Percentiles rank a stretch among this genome's conserved stretches.
Conservation (phyloP, 2,329 filamentous ascomycete species). For the Trichophyton schoenleinii region DNA sequence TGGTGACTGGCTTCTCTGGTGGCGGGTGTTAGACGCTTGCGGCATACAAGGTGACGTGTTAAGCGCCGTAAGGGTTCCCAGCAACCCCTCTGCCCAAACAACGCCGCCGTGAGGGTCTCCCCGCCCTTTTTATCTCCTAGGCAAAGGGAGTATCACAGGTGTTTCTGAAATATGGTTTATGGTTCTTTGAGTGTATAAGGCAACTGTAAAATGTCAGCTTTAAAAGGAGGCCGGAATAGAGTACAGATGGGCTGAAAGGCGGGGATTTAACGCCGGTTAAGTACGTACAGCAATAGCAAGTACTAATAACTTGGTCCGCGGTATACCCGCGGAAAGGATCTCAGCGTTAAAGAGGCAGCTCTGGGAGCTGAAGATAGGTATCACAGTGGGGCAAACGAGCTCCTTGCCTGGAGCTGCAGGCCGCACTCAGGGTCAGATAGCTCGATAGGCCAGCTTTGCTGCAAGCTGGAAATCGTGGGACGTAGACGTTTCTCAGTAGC, state of each 20-base stretch:
- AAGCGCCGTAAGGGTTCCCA: neutral
- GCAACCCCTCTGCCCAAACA: neutral
- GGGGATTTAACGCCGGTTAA: neutral
- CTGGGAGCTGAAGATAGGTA: neutral
- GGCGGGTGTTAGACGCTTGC: slow-evolving; percentile 30
- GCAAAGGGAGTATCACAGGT: neutral
- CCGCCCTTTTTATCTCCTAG: neutral
- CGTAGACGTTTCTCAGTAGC: neutral
- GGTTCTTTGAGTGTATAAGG: neutral
- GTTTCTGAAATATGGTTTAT: neutral
- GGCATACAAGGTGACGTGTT: slow-evolving; percentile 27
- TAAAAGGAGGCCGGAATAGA: neutral
- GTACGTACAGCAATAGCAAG: neutral
- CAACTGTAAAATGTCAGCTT: neutral
- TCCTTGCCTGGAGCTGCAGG: neutral
- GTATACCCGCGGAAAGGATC: neutral
- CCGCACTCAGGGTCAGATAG: neutral
- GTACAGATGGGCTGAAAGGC: neutral
- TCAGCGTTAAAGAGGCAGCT: neutral
- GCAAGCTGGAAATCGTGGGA: neutral
- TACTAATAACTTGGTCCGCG: neutral
- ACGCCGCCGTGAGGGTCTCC: neutral
- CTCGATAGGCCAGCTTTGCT: neutral
- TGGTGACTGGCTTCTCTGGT: slow-evolving; percentile 26
- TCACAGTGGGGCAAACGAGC: slow-evolving; percentile 2